phyloP scores from a whole-genome alignment of 495 filamentous ascomycete species.

The Neurospora sp. region DNA sequence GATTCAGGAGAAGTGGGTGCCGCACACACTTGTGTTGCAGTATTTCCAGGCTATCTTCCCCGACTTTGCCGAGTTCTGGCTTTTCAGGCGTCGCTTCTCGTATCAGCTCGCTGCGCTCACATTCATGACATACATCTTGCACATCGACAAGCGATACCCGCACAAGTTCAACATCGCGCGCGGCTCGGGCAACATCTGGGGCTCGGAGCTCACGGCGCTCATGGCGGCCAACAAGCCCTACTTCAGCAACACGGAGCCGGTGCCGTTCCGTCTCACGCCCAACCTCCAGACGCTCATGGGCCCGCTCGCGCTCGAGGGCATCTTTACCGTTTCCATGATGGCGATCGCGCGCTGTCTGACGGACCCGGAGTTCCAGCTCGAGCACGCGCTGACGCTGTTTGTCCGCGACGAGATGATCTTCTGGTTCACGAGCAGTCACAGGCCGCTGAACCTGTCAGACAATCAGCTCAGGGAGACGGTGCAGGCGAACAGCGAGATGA shows the following conservation, averaged over 20 bases:
- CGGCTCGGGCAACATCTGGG: constrained; percentile 88
- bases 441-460: constrained; percentile 47
- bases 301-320: constrained; percentile 87
- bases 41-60: constrained; percentile 88
- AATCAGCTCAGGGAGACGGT: constrained; percentile 75
- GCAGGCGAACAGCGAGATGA: constrained; percentile 75
- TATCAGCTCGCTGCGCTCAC: constrained; percentile 95
- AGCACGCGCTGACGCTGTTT: constrained; percentile 85
- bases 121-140: constrained; percentile 97
- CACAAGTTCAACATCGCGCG: constrained; percentile 90
- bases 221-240: constrained; percentile 71
- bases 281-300: constrained; percentile 95
- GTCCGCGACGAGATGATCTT: constrained; percentile 97
- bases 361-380: constrained; percentile 83
- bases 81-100: constrained; percentile 91
- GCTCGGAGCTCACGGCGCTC: constrained; percentile 78
- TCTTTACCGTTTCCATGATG: constrained; percentile 87
- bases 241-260: constrained; percentile 89
- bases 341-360: constrained; percentile 90
- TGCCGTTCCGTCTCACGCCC: constrained; percentile 94
- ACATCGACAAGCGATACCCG: constrained; percentile 88
- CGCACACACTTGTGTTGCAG: constrained; percentile 65
- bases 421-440: constrained; percentile 82
- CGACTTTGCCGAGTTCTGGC: constrained; percentile 88
- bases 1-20: constrained; percentile 86